These are phyloP conservation scores for Kodamaea arcana DNA, from an alignment of 1,139 yeast genomes.

Conservation along the genomic window DNA sequence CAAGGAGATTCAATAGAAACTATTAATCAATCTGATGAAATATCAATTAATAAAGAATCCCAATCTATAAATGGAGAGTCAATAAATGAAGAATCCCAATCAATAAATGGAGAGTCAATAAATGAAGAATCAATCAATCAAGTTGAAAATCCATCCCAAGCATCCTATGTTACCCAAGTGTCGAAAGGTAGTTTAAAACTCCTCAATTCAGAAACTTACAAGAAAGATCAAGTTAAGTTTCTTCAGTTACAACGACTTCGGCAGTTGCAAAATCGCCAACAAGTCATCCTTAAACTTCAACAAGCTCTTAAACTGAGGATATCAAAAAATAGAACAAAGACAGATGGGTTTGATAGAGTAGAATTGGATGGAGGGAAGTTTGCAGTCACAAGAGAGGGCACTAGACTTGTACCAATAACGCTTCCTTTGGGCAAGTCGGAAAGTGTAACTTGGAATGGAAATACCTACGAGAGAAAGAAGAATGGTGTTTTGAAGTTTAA, in stretches of 20 bases:
- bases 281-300: constrained; percentile 6
- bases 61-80: background rate
- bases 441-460: constrained; percentile 9
- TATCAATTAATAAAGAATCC: background rate
- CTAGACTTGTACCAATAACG: constrained; percentile 28
- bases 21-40: no score
- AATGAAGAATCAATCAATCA: background rate
- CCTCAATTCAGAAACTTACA: constrained; percentile 30
- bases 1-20: no score
- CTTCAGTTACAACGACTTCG: constrained; percentile 12
- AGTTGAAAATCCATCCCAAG: background rate
- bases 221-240: constrained; percentile 24
- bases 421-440: constrained; percentile 4
- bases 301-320: constrained; percentile 15
- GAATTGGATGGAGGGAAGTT: constrained; percentile 28
- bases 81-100: background rate
- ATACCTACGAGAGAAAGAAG: constrained; percentile 12
- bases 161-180: constrained; percentile 19
- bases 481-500: constrained; percentile 27
- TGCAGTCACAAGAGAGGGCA: constrained; percentile 34
- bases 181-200: constrained; percentile 35
- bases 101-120: background rate
- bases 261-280: constrained; percentile 14
- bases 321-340: constrained; percentile 22
- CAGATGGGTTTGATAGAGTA: constrained; percentile 37